Evolutionary conservation across 495 filamentous ascomycete species (phyloP).

Genomic region (Daldinia concentrica): DNA sequence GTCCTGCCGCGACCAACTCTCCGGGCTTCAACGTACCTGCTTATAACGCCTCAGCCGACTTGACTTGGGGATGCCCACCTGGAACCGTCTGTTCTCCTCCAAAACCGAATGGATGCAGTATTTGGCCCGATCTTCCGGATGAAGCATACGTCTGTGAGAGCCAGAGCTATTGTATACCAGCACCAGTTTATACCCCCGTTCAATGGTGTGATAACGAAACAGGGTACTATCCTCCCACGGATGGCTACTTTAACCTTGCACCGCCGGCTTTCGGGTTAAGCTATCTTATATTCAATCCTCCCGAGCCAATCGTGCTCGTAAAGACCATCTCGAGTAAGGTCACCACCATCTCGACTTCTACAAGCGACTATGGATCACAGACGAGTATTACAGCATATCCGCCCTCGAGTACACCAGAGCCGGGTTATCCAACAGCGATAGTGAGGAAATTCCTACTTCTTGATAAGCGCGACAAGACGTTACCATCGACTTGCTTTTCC

Average conservation of each 20-base stretch:
- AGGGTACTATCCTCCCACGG: constrained; percentile 60
- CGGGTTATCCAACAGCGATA: constrained; percentile 17
- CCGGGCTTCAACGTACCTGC: constrained; percentile 11
- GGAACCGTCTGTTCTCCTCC: constrained; percentile 67
- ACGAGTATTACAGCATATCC: constrained; percentile 52
- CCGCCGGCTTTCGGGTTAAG: constrained; percentile 69
- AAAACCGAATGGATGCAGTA: constrained; percentile 59
- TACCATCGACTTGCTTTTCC: constrained; percentile 61
- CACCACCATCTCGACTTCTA: constrained; percentile 48
- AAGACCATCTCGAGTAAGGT: constrained; percentile 4
- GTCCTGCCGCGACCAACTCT: constrained; percentile 42
- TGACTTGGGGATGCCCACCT: constrained; percentile 69
- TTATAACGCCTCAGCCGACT: constrained; percentile 45
- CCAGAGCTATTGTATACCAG: constrained; percentile 61
- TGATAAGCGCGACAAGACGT: constrained; percentile 49
- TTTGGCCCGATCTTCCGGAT: constrained; percentile 64
- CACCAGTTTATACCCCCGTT: constrained; percentile 52
- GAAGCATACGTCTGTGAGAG: constrained; percentile 61
- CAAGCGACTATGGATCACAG: constrained; percentile 60
- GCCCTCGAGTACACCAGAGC: constrained; percentile 29
- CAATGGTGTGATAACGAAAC: constrained; percentile 57
- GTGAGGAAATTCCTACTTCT: constrained; percentile 23
- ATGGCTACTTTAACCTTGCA: constrained; percentile 71
- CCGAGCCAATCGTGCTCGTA: constrained; percentile 11
- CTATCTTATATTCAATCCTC: constrained; percentile 64